Evolutionary conservation across 2,329 filamentous ascomycete genomes (phyloP), one percentile per base, ranked within the genome.

Genomic region (Scedosporium boydii): DNA sequence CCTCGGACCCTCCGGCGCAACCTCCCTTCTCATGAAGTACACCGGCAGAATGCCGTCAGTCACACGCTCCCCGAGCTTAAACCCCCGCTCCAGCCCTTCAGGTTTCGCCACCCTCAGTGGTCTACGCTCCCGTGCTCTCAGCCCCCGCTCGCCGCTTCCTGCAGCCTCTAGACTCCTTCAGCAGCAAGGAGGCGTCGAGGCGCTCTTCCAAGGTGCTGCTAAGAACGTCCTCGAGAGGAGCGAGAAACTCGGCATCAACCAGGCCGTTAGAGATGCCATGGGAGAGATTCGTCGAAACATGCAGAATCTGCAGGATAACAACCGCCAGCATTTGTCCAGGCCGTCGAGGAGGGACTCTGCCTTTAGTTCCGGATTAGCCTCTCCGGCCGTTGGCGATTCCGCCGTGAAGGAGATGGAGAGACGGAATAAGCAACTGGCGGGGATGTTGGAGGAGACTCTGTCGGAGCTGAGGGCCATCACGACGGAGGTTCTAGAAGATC

Each of bases 201-300:
- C 84, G 1, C 72, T 95, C 0, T 81, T 95, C 29, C 88, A 92
- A 69, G 88, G 87, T 16, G 90, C 90, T 3, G 89, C 90, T 21
- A 90, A 88, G 70, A 87, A 86, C 60, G 86, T 93, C 16, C 78
- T 91, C 41, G 86, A 90, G 68, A 82, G 85, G 38, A 83, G 90
- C 60, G 89, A 93, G 72, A 88, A 86, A 69, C 85, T 92, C 65
- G 89, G 89, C 6, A 88, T 95, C 62, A 92, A 91, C 70, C 88
- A 89, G 72, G 89, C 87, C 0, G 85, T 95, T 6, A 83, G 90
- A n/a, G 89, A 90, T 67, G 90, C 90, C 18, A 83, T 95, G 70
- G 87, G 87, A 7, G 91, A 96, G 73, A 88, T 93, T 59, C 84
- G 84, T 64, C 88, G 89, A 68, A 92, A 91, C 66, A 84, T 93